Evolutionary conservation across 2,329 filamentous ascomycete species (phyloP).

Genomic region (Hortaea werneckii): DNA sequence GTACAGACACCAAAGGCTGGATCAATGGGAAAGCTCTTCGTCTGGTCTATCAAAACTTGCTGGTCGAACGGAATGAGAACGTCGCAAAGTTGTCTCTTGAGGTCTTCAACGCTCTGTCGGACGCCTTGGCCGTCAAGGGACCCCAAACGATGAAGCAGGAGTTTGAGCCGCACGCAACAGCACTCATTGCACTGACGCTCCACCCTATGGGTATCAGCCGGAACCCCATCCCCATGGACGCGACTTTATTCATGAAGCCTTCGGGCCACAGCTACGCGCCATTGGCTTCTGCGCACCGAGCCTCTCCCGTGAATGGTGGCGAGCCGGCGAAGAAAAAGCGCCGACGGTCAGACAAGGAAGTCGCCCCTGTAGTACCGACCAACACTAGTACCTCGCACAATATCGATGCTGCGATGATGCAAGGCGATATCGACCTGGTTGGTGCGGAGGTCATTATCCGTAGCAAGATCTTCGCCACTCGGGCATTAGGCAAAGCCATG

Average conservation of each 20-base stretch:
- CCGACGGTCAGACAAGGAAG: constrained; percentile 69
- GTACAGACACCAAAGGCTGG: constrained; percentile 74
- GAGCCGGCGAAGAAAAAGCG: constrained; percentile 65
- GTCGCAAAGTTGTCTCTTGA: constrained; percentile 76
- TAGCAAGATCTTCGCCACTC: constrained; percentile 77
- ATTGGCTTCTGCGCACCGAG: constrained; percentile 29
- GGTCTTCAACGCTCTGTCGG: constrained; percentile 73
- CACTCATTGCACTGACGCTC: constrained; percentile 74
- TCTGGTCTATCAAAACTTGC: constrained; percentile 85
- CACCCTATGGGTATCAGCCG: constrained; percentile 88
- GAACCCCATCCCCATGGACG: constrained; percentile 86
- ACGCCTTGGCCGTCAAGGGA: constrained; percentile 51
- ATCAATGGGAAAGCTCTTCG: constrained; percentile 81
- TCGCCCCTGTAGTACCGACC: constrained; percentile 45
- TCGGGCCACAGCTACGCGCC: constrained; percentile 74
- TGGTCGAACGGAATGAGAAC: constrained; percentile 80
- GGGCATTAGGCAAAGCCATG: constrained; percentile 77
- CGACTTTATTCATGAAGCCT: constrained; percentile 78
- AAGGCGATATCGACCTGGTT: constrained; percentile 90
- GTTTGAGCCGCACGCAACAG: constrained; percentile 63
- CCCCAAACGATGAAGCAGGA: constrained; percentile 58
- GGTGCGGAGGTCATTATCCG: constrained; percentile 80
- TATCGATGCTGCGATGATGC: constrained; percentile 95
- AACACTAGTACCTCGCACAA: constrained; percentile 60
- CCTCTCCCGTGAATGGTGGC: constrained; percentile 37